Base-by-base conservation (phyloP, 257 asterid genomes). In the Salvia miltiorrhiza region DNA sequence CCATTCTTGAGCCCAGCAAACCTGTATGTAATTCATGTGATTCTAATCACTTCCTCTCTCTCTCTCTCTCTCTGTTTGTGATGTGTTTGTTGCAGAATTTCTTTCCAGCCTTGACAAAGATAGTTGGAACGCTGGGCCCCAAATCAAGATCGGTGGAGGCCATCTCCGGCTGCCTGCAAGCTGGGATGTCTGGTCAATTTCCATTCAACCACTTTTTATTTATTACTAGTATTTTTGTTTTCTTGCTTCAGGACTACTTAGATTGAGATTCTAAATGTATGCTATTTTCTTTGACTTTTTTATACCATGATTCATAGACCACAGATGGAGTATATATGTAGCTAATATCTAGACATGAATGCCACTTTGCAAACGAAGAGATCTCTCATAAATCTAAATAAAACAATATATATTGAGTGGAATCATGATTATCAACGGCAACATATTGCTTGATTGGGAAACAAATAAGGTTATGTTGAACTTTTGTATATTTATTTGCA, bases 111-210 rank as follows among this genome's bases (percentile, higher is more conserved):
- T 87, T 89, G 96, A 92, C 98, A 20, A 89, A 87, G 88, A 92
- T 92, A 37, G 90, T 92, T 26, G 97, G 98, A 75, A 92, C 98
- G n/a, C 77, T 92, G 20, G 98, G 98, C 67, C 89, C 87, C 10
- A 86, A 85, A 70, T 92, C 98, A 10, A 78, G 93, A 54, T 84
- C 96, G 0, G 89, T 92, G 16, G 96, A 89, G 76, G 76, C 82
- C 63, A 92, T 92, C 62, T 86, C 96, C 0, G 87, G 84, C 66
- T 92, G 97, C 67, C 93, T 89, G 33, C 73, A 78, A 62, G 92
- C 97, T 70, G 98, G 98, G 76, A 92, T 92, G 98, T 89, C 97
- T 20, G 98, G 97, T 92, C 67, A 79, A 12, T 68, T 74, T 74
- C 44, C 44, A 19, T 47, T 48, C n/a, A n/a, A 35, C 58, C 66